These are phyloP conservation scores for Gymnopilus dilepis DNA, from an alignment of 768 basidiomycete species.

Conservation along the genomic window DNA sequence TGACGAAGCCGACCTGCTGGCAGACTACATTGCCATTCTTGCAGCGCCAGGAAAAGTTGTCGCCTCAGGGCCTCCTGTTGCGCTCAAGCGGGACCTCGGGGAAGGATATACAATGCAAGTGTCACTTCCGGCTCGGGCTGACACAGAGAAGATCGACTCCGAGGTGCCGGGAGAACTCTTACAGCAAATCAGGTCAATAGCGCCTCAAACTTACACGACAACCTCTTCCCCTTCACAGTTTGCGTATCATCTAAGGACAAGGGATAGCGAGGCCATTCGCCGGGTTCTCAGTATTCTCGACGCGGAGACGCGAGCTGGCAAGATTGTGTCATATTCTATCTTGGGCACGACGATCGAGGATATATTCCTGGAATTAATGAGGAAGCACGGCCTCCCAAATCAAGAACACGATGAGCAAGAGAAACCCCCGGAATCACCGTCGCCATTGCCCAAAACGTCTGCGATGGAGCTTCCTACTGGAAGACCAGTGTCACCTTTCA, in stretches of 20 bases:
- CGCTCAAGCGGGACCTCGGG: conserved; percentile 73
- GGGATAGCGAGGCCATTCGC: conserved; percentile 59
- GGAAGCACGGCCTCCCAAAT: conserved; percentile 39
- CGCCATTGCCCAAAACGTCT: conserved; percentile 23
- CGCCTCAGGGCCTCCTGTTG: conserved; percentile 74
- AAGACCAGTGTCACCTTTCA: conserved; percentile 56
- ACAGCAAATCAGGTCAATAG: conserved; percentile 45
- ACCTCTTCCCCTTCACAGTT: conserved; percentile 48
- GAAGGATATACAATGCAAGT: conserved; percentile 73
- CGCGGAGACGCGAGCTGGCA: conserved; percentile 38
- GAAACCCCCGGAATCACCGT: conserved; percentile 24
- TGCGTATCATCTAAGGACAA: conserved; percentile 64
- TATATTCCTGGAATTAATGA: conserved; percentile 79
- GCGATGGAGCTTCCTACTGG: conserved; percentile 54
- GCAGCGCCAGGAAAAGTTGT: conserved; percentile 78
- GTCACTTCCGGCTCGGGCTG: conserved; percentile 39
- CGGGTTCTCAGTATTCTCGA: conserved; percentile 62
- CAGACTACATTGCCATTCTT: conserved; percentile 76
- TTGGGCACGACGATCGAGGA: conserved; percentile 81
- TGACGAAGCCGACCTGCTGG: conserved; percentile 81
- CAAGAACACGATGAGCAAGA: conserved; percentile 28
- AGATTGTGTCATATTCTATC: conserved; percentile 64
- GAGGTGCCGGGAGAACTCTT: conserved; percentile 43
- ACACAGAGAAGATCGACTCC: conserved; percentile 25
- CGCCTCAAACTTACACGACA: conserved; percentile 50